A percentile compares a stretch with the other conserved stretches of the same genome.
phyloP scores from a whole-genome alignment of 2,329 filamentous ascomycete species.

The Trichoderma breve region DNA sequence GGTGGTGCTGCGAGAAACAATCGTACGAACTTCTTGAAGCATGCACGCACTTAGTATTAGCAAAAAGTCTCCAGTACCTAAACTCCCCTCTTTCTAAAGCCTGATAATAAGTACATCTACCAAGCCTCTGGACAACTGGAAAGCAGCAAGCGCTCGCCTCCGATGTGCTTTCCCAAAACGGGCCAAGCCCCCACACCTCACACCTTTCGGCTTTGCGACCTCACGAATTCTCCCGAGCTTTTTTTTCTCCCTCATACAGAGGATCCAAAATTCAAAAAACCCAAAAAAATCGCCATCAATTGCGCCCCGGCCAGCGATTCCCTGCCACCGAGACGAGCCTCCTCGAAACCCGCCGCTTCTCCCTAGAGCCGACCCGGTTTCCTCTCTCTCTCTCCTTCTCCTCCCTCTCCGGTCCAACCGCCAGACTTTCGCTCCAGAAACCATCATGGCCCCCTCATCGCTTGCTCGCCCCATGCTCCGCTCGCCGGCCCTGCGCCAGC shows the following conservation, averaged over 20 bases:
- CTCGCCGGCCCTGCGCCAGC: conserved; percentile 43
- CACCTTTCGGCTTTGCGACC: conserved; percentile 28
- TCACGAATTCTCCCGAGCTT: conserved; percentile 49
- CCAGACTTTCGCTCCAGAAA: neutral
- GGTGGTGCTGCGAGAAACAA: neutral
- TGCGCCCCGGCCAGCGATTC: conserved; percentile 26
- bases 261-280: neutral
- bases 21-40: neutral
- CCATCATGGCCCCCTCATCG: conserved; percentile 35
- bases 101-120: neutral
- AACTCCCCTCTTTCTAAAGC: neutral
- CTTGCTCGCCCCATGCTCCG: conserved; percentile 47
- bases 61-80: neutral
- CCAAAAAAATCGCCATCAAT: conserved; percentile 35
- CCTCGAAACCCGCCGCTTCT: neutral
- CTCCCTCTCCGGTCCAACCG: conserved; percentile 14
- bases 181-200: conserved; percentile 29
- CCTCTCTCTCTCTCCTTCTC: neutral
- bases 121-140: neutral
- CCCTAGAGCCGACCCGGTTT: neutral
- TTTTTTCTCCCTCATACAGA: conserved; percentile 38
- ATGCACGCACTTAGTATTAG: neutral
- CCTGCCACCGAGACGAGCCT: conserved; percentile 10
- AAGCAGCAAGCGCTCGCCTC: conserved; percentile 7
- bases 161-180: conserved; percentile 27